Conservation (phyloP, 805 yeast species). For the Nakazawaea populi region DNA sequence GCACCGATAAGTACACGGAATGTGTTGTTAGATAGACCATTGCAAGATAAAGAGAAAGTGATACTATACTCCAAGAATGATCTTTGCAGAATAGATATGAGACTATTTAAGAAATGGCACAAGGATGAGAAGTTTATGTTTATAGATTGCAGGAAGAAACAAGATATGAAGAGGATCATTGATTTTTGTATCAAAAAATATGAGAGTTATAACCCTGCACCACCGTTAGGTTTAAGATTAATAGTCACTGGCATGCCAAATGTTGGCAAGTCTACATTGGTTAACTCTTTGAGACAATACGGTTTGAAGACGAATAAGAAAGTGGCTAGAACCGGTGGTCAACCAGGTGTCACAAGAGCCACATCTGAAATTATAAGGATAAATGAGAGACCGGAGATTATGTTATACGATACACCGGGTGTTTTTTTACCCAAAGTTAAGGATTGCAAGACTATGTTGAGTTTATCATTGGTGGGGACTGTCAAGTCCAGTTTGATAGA, state of each 20-base stretch:
- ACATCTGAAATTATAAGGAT: constrained; percentile 74
- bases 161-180: constrained; percentile 46
- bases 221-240: constrained; percentile 76
- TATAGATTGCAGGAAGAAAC: constrained; percentile 49
- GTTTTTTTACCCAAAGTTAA: constrained; percentile 74
- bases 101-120: constrained; percentile 44
- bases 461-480: constrained; percentile 69
- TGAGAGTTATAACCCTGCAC: constrained; percentile 50
- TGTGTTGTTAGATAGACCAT: constrained; percentile 63
- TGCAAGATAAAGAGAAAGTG: constrained; percentile 49
- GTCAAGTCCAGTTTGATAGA: constrained; percentile 67
- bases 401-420: constrained; percentile 89
- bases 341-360: constrained; percentile 84
- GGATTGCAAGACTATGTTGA: constrained; percentile 64
- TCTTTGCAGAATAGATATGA: constrained; percentile 38
- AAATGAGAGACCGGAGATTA: constrained; percentile 52
- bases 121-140: constrained; percentile 40
- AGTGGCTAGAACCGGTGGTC: constrained; percentile 81
- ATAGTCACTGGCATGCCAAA: constrained; percentile 94
- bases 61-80: constrained; percentile 78
- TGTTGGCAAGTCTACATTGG: constrained; percentile 90
- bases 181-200: constrained; percentile 41
- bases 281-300: constrained; percentile 58
- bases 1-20: constrained; percentile 86
- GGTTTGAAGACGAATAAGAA: constrained; percentile 32